A percentile compares a stretch with the other conserved stretches of the same genome.
Conservation (phyloP, 306 rosid genomes). For the Fragaria nilgerrensis region DNA sequence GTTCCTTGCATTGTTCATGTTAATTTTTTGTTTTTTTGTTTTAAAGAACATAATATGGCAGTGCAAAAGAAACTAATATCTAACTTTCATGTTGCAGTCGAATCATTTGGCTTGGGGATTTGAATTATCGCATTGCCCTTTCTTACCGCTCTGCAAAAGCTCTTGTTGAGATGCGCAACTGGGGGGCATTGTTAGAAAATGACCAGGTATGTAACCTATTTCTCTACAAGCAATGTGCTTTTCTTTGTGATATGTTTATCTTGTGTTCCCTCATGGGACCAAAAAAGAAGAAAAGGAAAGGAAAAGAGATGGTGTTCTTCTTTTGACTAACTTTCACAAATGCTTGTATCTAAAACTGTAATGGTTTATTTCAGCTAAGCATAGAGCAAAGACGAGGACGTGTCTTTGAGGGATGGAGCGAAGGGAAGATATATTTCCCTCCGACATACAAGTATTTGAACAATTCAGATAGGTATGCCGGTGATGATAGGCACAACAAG, state of each 20-base stretch:
- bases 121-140: conserved; percentile 92
- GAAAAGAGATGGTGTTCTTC: conserved; percentile 8
- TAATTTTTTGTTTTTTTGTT: not conserved
- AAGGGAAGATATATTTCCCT: conserved; percentile 94
- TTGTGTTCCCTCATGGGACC: conserved; percentile 10
- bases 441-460: conserved; percentile 97
- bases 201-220: conserved; percentile 72
- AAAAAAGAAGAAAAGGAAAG: conserved; percentile 1
- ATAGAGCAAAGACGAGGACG: conserved; percentile 76
- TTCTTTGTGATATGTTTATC: not conserved
- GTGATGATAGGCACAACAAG: conserved; percentile 71
- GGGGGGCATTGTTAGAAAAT: conserved; percentile 82
- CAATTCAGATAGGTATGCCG: conserved; percentile 93
- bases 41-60: conserved; percentile 11
- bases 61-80: conserved; percentile 9
- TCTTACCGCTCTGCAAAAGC: conserved; percentile 82
- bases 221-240: not conserved
- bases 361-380: conserved; percentile 59
- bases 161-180: conserved; percentile 90
- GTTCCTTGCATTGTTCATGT: conserved; percentile 13
- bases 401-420: conserved; percentile 88
- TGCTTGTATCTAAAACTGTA: conserved; percentile 28
- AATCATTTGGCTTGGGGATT: conserved; percentile 95
- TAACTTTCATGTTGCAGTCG: conserved; percentile 59
- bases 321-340: conserved; percentile 16